Base-by-base conservation (phyloP, 192 early-diverging fungal species). In the Mortierella antarctica region DNA sequence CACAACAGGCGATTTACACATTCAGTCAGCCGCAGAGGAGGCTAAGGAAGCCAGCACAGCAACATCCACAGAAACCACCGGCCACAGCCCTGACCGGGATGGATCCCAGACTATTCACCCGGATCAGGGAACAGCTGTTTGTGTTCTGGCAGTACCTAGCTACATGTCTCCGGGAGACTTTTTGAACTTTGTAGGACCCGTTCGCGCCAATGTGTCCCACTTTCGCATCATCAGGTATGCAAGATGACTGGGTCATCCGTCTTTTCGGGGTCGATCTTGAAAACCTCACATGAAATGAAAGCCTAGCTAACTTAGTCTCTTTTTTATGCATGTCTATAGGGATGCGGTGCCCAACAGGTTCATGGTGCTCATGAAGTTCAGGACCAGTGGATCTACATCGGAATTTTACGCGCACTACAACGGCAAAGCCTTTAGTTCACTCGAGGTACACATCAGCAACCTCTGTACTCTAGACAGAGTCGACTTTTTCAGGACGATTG, bases 151-250 rank as follows among this genome's bases (percentile, higher is more conserved):
- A 40, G 94, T 98, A 5, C 98, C 98, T 0, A 86, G 90, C 0
- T 96, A 95, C 81, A 91, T 96, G 89, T 92, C 94, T 20, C 87
- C 96, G 7, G 90, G 93, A 7, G 98, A 98, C 81, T 95, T 98
- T 85, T 78, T 98, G 23, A 87, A 90, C 7, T 96, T 96, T 82
- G 86, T 96, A 7, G 94, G 92, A 6, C 83, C 93, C 10, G 88
- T 89, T 21, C 83, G 84, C 17, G 73, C 88, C n/a, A 82, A 83
- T 45, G 92, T 98, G 12, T 85, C 88, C 9, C 93, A 97, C 50
- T 87, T 95, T 51, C 91, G 96, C 13, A 89, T 92, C 54, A 80
- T 95, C 21, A 83, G 86, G 87, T 88, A 76, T 58, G 12, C 31
- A 31, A 51, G 50, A 51, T 11, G 1, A 15, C 17, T 51, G 17